Evolutionary conservation across 495 filamentous ascomycete species (phyloP), one percentile per base, ranked within the genome.

Genomic region (Penicillium pulvis): DNA sequence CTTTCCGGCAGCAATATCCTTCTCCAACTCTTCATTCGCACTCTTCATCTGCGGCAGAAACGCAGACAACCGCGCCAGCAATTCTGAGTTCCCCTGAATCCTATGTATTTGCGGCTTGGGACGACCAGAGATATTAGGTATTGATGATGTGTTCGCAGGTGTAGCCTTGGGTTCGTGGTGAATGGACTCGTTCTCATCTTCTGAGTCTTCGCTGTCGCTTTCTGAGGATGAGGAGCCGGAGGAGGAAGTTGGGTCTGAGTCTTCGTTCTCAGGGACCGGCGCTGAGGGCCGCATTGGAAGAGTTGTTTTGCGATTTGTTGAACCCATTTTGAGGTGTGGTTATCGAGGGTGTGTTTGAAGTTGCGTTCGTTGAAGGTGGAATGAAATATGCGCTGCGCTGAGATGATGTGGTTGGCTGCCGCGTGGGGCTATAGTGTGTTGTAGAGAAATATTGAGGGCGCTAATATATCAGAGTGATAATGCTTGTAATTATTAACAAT

Each of bases 1-100:
- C 4, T 67, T 65, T 0, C 78, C 80, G 0, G 68, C 75, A 9
- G 66, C 73, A 50, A 76, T 73, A 39, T 78, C 73, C n/a, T 60
- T 58, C 50, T 78, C 68, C 16, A 84, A 60, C 54, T 74, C 67
- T 24, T 78, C 74, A 64, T 84, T 84, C 16, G 81, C 80, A 44
- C 58, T 64, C 53, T 75, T 73, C 62, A 84, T 74, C 56, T 78
- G 59, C 11, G 79, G 78, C 45, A 84, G 56, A 51, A 84, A 80
- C 14, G 77, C 49, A 7, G 67, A 74, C n/a, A 82, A 56, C 3
- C 77, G 69, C 1, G 71, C 63, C n/a, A 77, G 51, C 14, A 82
- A 55, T 7, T 65, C 71, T 5, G 70, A 67, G n/a, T 66, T 56
- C 8, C 59, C 51, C 6, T 72, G 24, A 24, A 75, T 61, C 10